Evolutionary conservation across 2,329 filamentous ascomycete species (phyloP), one percentile per base, ranked within the genome.

Genomic region (Dactylellina leptospora): DNA sequence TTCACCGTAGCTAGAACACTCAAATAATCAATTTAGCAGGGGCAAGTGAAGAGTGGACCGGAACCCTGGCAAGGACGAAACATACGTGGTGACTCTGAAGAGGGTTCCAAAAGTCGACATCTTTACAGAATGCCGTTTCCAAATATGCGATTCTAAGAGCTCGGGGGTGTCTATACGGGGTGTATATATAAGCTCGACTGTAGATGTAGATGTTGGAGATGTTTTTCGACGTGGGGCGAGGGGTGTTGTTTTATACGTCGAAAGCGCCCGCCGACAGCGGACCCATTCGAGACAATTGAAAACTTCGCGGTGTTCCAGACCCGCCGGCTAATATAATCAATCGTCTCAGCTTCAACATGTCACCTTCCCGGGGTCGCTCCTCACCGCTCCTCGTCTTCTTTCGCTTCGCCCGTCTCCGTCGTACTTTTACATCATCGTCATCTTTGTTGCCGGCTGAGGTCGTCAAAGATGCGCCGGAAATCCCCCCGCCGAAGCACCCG

Each of bases 21-120:
- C 63, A 56, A 45, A 33, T 50, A 64, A 36, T 74, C 56, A 74
- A 56, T 42, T 63, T 38, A 55, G 36, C 33, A 61, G 38, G 33
- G 28, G 40, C 22, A 45, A 4, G 8, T 45, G 18, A 10, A 4
- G 36, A 22, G n/a, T 30, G 47, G 47, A 70, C 47, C 47, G 27
- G 9, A 58, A 33, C 27, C 64, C 53, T 73, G 48, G 63, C 20
- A 74, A 74, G 60, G 22, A 11, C 45, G 58, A 73, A 70, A 75
- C 87, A 76, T 85, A 92, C 87, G 91, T 96, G 74, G 90, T 92
- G 76, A 96, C 91, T 77, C 85, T 85, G 82, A 95, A 95, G 80
- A 88, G 85, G 54, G 89, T 84, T 77, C 93, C 92, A 81, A 96
- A 96, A 62, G 91, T 93, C 77, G 92, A 96, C 91, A 95, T 95